Conservation (phyloP, 768 basidiomycete species). For the Psilocybe cyanescens region DNA sequence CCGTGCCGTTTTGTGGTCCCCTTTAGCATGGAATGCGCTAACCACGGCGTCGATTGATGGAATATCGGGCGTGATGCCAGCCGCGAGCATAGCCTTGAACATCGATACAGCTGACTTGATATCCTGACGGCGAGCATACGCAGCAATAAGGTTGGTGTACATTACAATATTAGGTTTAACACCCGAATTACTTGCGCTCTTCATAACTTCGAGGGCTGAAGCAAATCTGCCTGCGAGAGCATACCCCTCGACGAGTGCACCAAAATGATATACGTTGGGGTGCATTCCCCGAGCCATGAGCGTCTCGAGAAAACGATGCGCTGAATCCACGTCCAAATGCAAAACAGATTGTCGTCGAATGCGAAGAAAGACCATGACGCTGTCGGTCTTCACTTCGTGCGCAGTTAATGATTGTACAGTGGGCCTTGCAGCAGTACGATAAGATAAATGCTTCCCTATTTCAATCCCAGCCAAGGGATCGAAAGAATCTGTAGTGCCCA, state of each 20-base stretch:
- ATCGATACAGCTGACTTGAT: constrained; percentile 53
- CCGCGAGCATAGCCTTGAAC: constrained; percentile 66
- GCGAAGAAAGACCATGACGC: constrained; percentile 60
- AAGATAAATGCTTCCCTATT: constrained; percentile 32
- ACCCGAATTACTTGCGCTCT: constrained; percentile 50
- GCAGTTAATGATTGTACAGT: constrained; percentile 49
- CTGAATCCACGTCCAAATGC: constrained; percentile 51
- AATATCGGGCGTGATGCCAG: constrained; percentile 65
- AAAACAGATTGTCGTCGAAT: constrained; percentile 64
- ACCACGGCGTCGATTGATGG: constrained; percentile 72
- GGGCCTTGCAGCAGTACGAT: constrained; percentile 29
- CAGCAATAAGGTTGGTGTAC: constrained; percentile 79
- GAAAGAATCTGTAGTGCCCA: constrained; percentile 32
- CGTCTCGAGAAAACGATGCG: constrained; percentile 55
- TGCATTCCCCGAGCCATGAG: constrained; percentile 68
- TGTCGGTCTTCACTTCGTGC: constrained; percentile 57
- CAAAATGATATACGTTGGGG: constrained; percentile 74
- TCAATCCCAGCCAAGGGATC: constrained; percentile 55
- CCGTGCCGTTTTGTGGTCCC: constrained; percentile 53
- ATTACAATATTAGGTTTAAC: constrained; percentile 64
- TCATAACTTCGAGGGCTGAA: constrained; percentile 60
- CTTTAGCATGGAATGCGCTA: constrained; percentile 66
- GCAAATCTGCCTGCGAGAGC: constrained; percentile 58
- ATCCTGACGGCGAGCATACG: constrained; percentile 63
- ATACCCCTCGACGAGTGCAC: constrained; percentile 80